Base-by-base conservation (phyloP, 192 early-diverging fungal genomes). In the Thoreauomyces humboldtii region DNA sequence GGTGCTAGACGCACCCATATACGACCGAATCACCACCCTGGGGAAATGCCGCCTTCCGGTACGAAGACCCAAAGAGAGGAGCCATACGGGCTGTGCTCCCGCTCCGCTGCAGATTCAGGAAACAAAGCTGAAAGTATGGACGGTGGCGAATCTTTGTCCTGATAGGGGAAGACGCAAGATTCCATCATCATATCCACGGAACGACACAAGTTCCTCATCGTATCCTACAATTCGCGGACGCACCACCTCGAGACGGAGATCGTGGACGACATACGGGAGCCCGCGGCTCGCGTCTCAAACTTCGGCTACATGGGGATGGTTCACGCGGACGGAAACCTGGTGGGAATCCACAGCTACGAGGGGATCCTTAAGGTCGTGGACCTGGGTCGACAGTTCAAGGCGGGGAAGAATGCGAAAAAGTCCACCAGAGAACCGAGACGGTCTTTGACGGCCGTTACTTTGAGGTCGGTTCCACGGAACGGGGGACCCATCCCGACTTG, bases 161-260 rank as follows among this genome's bases (percentile, higher is more conserved):
- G n/a, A n/a, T n/a, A n/a, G n/a, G n/a, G n/a, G n/a, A n/a, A n/a
- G n/a, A n/a, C 50, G 50, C 50, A 52, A 52, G 89, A 87, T 33
- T 70, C 83, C 15, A 61, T 93, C 21, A 70, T 96, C 50, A 52
- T 93, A 9, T 71, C 81, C 19, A 91, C 91, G 14, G 83, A 84
- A 22, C 77, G 78, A 35, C 76, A 82, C 70, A 79, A 92, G 52
- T 88, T 86, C 68, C 78, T 83, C 0, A 76, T 92, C 7, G 71
- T 96, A 5, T 79, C 81, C n/a, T 90, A 86, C 72, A 85, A 88
- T 61, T 61, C 75, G 1, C 41, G 58, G 0, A 48, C 61, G 33
- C 46, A 78, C 15, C 61, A 31, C 31, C 55, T 91, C 3, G 54
- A 81, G 5, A 92, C 92, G 0, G 91, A 91, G 70, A 72, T 81